phyloP scores from a whole-genome alignment of 1,284 basidiomycete species.

The Pascua sp. region DNA sequence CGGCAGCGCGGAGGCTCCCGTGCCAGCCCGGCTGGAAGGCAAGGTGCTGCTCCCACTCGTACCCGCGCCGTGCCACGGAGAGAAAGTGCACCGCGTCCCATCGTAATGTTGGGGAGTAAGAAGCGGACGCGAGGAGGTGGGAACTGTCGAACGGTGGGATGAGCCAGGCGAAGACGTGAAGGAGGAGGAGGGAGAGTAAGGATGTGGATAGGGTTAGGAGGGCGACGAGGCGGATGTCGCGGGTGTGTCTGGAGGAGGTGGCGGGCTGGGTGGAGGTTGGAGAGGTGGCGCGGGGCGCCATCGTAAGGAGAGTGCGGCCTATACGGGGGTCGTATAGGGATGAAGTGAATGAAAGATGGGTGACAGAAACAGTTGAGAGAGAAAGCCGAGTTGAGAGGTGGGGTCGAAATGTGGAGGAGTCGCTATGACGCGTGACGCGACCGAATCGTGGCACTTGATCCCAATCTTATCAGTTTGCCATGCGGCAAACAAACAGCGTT shows the following conservation, averaged over 20 bases:
- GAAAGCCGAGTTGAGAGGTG: no score
- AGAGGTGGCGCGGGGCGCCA: conserved; percentile 2
- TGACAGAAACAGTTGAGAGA: background rate
- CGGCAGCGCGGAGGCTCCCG: conserved; percentile 54
- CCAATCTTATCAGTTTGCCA: no score
- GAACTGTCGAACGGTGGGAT: conserved; percentile 36
- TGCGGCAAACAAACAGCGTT: no score
- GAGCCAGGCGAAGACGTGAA: conserved; percentile 11
- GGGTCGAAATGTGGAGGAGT: no score
- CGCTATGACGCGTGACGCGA: no score
- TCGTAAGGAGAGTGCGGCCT: background rate
- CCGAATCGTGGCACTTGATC: no score
- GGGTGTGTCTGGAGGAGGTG: no score
- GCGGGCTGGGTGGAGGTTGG: background rate
- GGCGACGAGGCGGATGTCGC: conserved; percentile 1
- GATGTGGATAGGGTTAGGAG: background rate
- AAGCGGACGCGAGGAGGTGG: conserved; percentile 17
- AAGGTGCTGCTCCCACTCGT: conserved; percentile 76
- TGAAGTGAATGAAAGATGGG: background rate
- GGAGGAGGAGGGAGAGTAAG: conserved; percentile 16
- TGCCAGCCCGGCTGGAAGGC: conserved; percentile 80
- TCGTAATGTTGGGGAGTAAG: conserved; percentile 54
- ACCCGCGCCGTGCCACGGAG: conserved; percentile 60
- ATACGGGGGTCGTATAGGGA: background rate
- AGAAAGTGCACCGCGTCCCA: conserved; percentile 88